phyloP scores from a whole-genome alignment of 495 filamentous ascomycete genomes.

The Aspergillus panamensis region DNA sequence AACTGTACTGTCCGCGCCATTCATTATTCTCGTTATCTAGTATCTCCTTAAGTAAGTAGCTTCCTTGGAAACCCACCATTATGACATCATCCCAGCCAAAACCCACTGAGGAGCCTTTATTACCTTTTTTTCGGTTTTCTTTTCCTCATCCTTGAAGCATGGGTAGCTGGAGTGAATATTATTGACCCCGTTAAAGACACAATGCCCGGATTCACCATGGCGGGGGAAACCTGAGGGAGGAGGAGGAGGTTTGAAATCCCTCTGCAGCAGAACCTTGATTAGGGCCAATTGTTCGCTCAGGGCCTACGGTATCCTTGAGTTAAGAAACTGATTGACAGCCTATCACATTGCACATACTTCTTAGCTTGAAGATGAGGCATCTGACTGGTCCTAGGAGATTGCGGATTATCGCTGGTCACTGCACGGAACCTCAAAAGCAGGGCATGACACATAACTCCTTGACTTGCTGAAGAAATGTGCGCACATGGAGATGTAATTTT shows the following conservation, averaged over 20 bases:
- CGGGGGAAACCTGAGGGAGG: too few species aligned
- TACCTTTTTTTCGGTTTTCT: neutral
- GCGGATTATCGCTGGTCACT: conserved; percentile 1
- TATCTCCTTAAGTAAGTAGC: neutral
- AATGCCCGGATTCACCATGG: too few species aligned
- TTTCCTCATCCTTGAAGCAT: neutral
- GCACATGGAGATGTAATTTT: neutral
- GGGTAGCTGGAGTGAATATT: neutral
- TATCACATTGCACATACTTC: conserved; percentile 7
- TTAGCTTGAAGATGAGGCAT: conserved; percentile 7
- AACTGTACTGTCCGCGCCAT: neutral
- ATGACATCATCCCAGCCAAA: conserved; percentile 8
- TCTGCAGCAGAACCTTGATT: conserved; percentile 12
- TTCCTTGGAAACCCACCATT: conserved; percentile 9
- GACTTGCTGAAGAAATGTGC: neutral
- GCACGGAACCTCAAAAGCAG: neutral
- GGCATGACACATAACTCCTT: neutral
- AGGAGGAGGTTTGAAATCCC: conserved; percentile 4
- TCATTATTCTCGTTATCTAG: neutral
- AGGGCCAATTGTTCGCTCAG: neutral
- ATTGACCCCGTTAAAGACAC: too few species aligned
- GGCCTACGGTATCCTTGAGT: conserved; percentile 10
- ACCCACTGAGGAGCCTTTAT: neutral
- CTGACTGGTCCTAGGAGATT: conserved; percentile 6
- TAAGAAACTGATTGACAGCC: conserved; percentile 3